Evolutionary conservation across 164 flowering plant species (phyloP), one percentile per base, ranked within the genome.

Genomic region (Sedum album): DNA sequence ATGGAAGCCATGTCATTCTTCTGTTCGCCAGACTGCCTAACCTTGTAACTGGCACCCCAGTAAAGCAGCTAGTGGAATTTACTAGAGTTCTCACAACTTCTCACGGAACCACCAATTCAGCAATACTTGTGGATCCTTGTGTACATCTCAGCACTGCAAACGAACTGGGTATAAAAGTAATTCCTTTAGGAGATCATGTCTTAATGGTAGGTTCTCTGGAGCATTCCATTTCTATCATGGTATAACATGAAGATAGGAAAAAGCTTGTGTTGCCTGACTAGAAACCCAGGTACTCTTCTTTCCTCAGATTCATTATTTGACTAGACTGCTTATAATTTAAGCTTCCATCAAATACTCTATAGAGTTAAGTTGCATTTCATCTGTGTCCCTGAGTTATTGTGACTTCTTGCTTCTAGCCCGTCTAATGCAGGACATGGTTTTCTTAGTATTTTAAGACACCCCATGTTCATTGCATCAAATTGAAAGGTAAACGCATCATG

Each of bases 1-100:
- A 80, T 72, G 98, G 97, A 44, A 78, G 88, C 73, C 88, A 87
- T 78, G 89, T 83, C 9, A 79, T 89, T 67, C 74, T 94, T 83
- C 39, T 94, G 72, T 89, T 82, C 73, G 76, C 85, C 15, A 77
- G 75, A 74, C 61, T 72, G 20, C 78, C 80, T 1, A 76, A 66
- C 42, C 60, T 31, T 46, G 60, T 76, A 5, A 21, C 57, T 39
- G 90, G 93, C 33, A 80, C 82, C 26, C 97, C 98, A 9, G 68
- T 72, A 67, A 82, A 77, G 69, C 97, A 94, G 75, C 79, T 94
- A 23, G 76, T 88, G 41, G 97, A 89, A 51, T 91, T 89, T 68
- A 79, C 76, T 46, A 82, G 88, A 9, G 83, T 88, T 23, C 85
- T 85, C 66, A 73, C 81, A 0, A 17, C 35, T 33, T 66, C 90